Conservation (phyloP, 257 asterid species). For the Avicennia marina region DNA sequence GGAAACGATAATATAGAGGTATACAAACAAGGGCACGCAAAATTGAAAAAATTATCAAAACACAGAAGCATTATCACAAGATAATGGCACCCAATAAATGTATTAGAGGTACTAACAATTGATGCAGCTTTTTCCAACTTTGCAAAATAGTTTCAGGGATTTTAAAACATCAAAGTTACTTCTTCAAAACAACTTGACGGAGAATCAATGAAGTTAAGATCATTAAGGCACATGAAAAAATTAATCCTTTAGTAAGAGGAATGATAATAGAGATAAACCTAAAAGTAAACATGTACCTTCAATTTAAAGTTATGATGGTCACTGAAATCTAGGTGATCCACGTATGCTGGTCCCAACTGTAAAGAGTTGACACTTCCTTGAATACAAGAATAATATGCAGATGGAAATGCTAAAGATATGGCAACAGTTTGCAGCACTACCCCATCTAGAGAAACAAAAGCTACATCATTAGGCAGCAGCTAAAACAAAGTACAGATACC, state of each 20-base stretch:
- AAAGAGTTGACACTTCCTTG: conserved; percentile 20
- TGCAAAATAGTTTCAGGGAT: neutral
- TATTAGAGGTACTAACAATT: too few species aligned
- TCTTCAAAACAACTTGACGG: neutral
- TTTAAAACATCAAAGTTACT: neutral
- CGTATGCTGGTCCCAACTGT: conserved; percentile 79
- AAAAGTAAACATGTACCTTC: conserved; percentile 36
- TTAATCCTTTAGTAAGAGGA: too few species aligned
- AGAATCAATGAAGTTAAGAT: neutral
- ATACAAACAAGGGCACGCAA: too few species aligned
- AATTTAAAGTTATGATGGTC: conserved; percentile 71
- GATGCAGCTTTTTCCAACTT: neutral
- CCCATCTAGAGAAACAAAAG: too few species aligned
- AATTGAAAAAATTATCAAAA: too few species aligned
- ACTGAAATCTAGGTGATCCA: conserved; percentile 76
- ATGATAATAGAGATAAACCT: neutral
- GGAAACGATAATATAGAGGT: neutral
- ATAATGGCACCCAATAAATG: too few species aligned
- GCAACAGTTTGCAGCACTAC: neutral
- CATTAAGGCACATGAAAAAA: too few species aligned
- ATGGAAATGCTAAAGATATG: neutral
- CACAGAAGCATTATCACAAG: too few species aligned
- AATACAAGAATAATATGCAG: neutral
- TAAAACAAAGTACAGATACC: conserved; percentile 27
- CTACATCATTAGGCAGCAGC: too few species aligned